Conservation (phyloP, 208 protist genomes). For the Acanthamoeba healyi region DNA sequence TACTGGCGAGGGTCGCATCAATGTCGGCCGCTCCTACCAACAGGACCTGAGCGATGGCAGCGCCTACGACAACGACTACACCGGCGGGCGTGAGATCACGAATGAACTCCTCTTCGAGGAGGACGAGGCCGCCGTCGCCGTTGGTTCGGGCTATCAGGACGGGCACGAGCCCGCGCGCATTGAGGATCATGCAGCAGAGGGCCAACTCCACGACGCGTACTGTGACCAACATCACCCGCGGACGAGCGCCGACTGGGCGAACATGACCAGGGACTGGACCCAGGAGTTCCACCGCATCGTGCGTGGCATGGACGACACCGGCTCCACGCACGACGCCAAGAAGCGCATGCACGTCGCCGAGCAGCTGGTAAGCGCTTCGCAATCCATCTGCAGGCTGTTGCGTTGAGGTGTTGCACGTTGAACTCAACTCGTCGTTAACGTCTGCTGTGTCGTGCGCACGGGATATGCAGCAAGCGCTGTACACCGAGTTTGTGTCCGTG, state of each 20-base stretch:
- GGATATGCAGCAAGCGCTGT: slow-evolving; percentile 21
- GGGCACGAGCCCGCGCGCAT: too few relatives aligned
- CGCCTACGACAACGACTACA: neutral
- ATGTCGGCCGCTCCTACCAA: too few relatives aligned
- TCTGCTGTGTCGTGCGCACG: neutral
- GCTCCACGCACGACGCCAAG: slow-evolving; percentile 10
- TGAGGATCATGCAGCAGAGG: too few relatives aligned
- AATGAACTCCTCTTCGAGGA: too few relatives aligned
- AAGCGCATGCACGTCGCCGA: slow-evolving; percentile 38
- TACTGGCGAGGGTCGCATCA: too few relatives aligned
- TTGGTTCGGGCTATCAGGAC: too few relatives aligned
- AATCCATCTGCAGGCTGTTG: neutral
- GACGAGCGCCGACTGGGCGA: neutral
- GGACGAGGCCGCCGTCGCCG: too few relatives aligned
- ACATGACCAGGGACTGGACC: slow-evolving; percentile 49
- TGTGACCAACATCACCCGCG: neutral
- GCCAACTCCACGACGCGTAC: neutral
- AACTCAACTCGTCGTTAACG: too few relatives aligned
- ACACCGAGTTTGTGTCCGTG: slow-evolving; percentile 61
- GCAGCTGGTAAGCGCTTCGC: neutral
- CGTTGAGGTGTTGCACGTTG: too few relatives aligned
- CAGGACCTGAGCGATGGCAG: neutral
- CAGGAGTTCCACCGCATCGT: slow-evolving; percentile 50
- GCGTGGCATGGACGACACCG: slow-evolving; percentile 35
- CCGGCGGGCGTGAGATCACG: too few relatives aligned